Conservation (phyloP, 257 asterid species). For the Solanum ossicruentum region DNA sequence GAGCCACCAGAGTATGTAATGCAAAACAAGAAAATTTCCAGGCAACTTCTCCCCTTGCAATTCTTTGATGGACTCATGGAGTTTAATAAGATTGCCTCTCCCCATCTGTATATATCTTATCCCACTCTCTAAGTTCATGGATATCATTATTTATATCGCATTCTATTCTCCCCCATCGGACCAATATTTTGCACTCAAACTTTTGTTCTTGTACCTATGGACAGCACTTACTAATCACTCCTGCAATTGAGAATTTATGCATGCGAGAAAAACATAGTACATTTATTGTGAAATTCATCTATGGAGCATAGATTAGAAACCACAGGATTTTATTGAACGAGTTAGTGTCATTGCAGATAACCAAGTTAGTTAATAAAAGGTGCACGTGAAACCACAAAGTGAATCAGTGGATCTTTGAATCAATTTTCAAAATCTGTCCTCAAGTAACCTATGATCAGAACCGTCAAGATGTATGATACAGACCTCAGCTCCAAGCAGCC, state of each 20-base stretch:
- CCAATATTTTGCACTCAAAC: not conserved
- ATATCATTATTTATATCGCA: not conserved
- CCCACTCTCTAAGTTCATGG: not conserved
- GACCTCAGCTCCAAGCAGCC: conserved; percentile 96
- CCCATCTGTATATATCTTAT: not conserved
- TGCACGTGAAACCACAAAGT: not conserved
- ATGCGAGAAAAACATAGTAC: not conserved
- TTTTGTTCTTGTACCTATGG: not conserved
- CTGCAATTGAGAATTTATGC: not conserved
- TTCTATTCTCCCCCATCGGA: not conserved
- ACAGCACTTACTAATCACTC: not conserved
- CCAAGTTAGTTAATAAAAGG: not conserved
- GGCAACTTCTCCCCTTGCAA: not conserved
- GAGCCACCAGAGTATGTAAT: not conserved
- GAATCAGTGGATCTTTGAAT: not conserved
- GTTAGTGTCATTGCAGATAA: not conserved
- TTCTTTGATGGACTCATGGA: not conserved
- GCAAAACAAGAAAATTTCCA: not conserved
- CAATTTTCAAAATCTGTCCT: not conserved
- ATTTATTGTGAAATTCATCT: not conserved
- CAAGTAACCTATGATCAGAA: not conserved
- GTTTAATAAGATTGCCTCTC: not conserved
- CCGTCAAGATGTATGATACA: conserved; percentile 5
- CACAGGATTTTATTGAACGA: not conserved
- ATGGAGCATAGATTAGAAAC: too few relatives aligned